A percentile compares a stretch with the other conserved stretches of the same genome.
phyloP scores from a whole-genome alignment of 164 flowering plant genomes.

The Magnolia officinalis region DNA sequence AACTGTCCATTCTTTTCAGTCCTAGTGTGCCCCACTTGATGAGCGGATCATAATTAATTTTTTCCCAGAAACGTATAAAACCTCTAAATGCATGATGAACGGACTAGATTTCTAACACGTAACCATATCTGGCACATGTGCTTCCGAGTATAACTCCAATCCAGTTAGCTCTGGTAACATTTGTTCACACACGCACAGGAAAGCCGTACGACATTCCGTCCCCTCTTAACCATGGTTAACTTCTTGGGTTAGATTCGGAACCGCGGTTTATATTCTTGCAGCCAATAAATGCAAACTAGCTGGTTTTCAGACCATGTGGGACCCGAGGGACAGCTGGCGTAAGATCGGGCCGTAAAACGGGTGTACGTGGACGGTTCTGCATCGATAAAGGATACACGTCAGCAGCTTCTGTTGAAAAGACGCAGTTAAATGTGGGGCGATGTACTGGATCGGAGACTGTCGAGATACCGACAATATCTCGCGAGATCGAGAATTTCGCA shows the following conservation, averaged over 20 bases:
- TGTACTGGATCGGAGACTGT: not conserved
- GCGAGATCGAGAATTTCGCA: not conserved
- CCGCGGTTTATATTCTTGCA: not conserved
- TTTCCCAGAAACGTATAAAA: not conserved
- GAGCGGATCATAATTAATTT: too few species aligned
- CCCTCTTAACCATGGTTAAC: slow-evolving; percentile 8
- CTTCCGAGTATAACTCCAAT: not conserved
- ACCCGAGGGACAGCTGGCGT: not conserved
- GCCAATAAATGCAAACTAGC: slow-evolving; percentile 18
- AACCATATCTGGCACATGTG: not conserved
- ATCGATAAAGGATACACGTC: not conserved
- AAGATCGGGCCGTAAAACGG: not conserved
- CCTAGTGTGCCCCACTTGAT: not conserved
- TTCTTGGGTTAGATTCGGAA: not conserved
- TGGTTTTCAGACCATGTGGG: not conserved
- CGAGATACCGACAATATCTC: slow-evolving; percentile 11
- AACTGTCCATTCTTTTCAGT: not conserved
- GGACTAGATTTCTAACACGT: not conserved
- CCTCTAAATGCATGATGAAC: not conserved
- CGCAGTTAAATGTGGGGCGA: not conserved
- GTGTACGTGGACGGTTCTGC: not conserved
- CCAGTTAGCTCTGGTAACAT: not conserved
- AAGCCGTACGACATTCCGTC: slow-evolving; percentile 3
- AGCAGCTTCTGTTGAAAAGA: not conserved
- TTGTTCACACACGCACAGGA: not conserved